Evolutionary conservation across 768 basidiomycete species (phyloP).

Genomic region (Trametes cubensis): DNA sequence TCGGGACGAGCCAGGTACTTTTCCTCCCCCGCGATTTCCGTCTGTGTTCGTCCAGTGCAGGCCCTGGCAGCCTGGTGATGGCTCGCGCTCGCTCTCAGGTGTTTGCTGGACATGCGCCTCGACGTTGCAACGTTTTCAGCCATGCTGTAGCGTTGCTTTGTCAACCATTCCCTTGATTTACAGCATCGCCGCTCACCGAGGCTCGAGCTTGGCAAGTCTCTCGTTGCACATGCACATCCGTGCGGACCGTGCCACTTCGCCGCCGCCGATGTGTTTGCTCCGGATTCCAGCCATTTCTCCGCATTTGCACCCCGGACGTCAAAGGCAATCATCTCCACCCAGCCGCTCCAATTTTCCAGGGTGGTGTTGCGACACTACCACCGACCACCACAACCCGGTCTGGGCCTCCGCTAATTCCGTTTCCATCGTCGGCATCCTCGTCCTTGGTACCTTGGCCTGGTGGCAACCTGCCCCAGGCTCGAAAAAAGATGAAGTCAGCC

Average conservation of each 20-base stretch:
- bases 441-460: conserved; percentile 9
- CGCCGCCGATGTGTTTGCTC: not conserved
- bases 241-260: not conserved
- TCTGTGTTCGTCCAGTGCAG: not conserved
- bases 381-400: conserved; percentile 5
- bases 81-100: not conserved
- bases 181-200: too few relatives aligned
- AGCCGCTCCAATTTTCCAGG: conserved; percentile 17
- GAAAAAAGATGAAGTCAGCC: conserved; percentile 21
- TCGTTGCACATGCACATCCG: not conserved
- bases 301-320: conserved; percentile 19
- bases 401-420: conserved; percentile 7
- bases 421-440: not conserved
- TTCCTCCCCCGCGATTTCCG: not conserved
- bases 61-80: not conserved
- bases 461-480: conserved; percentile 2
- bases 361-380: conserved; percentile 12
- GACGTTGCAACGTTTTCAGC: not conserved
- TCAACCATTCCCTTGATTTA: not conserved
- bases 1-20: conserved; percentile 6
- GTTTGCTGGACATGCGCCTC: not conserved
- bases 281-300: conserved; percentile 8
- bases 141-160: not conserved
- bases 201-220: too few relatives aligned
- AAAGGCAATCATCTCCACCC: conserved; percentile 14